Base-by-base conservation (phyloP, 129 eudicot genomes). In the Flaveria robusta region DNA sequence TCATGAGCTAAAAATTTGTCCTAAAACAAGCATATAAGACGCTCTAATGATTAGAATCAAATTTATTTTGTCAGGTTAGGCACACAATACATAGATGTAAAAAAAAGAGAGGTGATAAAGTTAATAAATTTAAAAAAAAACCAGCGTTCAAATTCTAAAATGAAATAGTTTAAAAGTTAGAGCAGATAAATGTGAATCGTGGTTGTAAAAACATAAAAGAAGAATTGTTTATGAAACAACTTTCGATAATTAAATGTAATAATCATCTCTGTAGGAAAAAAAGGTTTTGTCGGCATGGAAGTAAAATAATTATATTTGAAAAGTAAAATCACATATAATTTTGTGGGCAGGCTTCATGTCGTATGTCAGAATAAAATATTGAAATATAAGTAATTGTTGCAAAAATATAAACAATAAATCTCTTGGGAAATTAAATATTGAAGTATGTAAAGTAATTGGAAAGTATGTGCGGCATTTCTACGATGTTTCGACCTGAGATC, bases 401-500 rank as follows among this genome's bases (percentile, higher is more conserved):
- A 23, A 46, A 49, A 15, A 19, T 29, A 22, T 47, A 27, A 70
- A 70, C 74, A 70, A 47, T 27, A 47, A 24, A 24, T 70, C 74
- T 70, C 63, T 70, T 49, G 62, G 74, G 74, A 70, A 70, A 70
- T 70, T 49, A 49, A 70, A 70, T 70, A 49, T 24, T 26, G 3
- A 70, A 14, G 60, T 45, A 50, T 50, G 62, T 26, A 70, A 47
- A 0, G 26, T 24, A 70, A 26, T 27, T 23, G 56, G 59, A 46
- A 23, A 46, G 74, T 24, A 66, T 66, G 16, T 42, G 54, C 45
- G 55, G 39, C 9, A 45, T 68, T 68, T 68, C 63, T 29, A 50
- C 11, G 63, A 71, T 71, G 63, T 71, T 71, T 71, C 46, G 74
- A n/a, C 51, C 58, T 66, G 71, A 66, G 71, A 66, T 66, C 73